Base-by-base conservation (phyloP, 768 basidiomycete species). In the Neoboletus subvelutipes region DNA sequence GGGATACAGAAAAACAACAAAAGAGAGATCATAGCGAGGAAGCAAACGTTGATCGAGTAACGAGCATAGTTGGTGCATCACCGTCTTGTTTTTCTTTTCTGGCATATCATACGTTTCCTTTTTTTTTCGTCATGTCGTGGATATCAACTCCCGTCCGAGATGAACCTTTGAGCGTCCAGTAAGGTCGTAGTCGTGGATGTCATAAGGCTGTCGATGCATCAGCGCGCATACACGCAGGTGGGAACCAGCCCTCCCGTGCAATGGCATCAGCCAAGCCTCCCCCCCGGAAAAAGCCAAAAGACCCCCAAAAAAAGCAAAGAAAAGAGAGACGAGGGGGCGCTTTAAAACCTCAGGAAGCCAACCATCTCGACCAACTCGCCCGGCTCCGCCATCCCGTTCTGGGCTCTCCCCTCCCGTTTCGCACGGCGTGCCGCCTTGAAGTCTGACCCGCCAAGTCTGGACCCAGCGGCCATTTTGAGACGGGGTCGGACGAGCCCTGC, bases 291-390 rank as follows among this genome's bases (percentile, higher is more conserved):
- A 9, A 45, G 17, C 43, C 43, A 28, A 45, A 22, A 28, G 18
- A 4, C 15, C 9, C 28, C 28, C 28, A 5, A 28, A 22, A 22
- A 42, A 15, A 36, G 17, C 4, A 29, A 29, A 6, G 29, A n/a
- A 39, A n/a, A 4, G 37, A 18, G 7, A 9, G n/a, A 40, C 40
- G 11, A 20, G 6, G 17, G 24, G 0, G 3, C 13, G 15, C 1
- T 4, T 24, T 24, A 5, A 22, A 17, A n/a, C n/a, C 1, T 12
- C 62, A 64, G 11, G 51, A 72, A 72, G 7, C 71, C 71, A 5
- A 72, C 61, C 70, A 72, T 72, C 58, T 71, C 69, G 12, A 72
- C 31, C 50, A 62, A 5, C 52, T 70, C 63, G 2, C 69, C 63
- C 0, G 57, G 58, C 17, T 65, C 64, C 0, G 39, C 61, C 24